Evolutionary conservation across 306 rosid genomes (phyloP), one percentile per base, ranked within the genome.

Genomic region (Lathyrus tuberosus): DNA sequence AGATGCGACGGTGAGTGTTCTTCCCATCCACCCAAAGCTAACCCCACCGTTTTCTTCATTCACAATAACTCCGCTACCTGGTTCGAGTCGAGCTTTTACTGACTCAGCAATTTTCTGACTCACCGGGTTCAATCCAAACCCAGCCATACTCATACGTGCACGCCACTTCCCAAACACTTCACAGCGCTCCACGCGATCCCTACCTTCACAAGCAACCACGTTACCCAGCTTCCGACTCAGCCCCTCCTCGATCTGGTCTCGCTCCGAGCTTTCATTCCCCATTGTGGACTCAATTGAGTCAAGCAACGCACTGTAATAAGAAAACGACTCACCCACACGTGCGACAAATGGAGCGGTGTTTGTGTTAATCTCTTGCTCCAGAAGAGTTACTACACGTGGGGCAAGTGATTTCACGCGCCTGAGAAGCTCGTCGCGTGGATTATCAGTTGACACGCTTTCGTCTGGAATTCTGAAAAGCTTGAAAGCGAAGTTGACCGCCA

Each of bases 91-190:
- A 2, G 74, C 8, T n/a, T 69, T 84, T 2, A 88, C 40, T 0
- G 80, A 61, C 83, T 86, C 96, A 37, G 89, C 82, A 3, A 91
- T 49, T 61, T 4, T 77, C 63, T 71, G 96, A 76, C 89, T 76
- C 95, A 88, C 71, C 1, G 84, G 78, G 26, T 79, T 88, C 49
- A 74, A 61, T 76, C 68, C 78, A 78, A 90, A 94, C 80, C 98
- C 98, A 14, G 98, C 96, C 98, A 94, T 94, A 1, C 89, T 82
- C 95, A 91, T 78, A 5, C 98, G 91, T 64, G 97, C 95, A 67
- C 91, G 84, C 98, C 98, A 94, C 76, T 94, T 94, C 3, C 98
- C 98, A 3, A 83, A 90, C 5, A 94, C 96, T 40, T 94, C 98
- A n/a, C 95, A 88, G 4, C 98, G 71, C 31, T 94, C 97, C 8